Base-by-base conservation (phyloP, 2,329 filamentous ascomycete species). In the Sarocladiaceae sp. region DNA sequence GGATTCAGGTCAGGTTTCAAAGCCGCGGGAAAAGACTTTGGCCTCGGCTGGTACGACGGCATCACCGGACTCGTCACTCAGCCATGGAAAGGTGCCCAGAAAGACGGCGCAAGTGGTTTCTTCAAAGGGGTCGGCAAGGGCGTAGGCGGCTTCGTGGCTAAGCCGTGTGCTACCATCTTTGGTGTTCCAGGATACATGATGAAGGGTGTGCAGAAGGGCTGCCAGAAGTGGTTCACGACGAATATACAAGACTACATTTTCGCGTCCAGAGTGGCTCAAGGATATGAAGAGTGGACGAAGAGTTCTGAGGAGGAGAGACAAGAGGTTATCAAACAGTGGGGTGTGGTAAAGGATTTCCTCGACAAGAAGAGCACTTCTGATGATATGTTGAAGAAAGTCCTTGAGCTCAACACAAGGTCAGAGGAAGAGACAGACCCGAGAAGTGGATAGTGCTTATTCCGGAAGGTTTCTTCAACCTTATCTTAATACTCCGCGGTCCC, bases 51-150 rank as follows among this genome's bases (percentile, higher is more conserved):
- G 23, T 94, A 84, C 63, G 90, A 95, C 62, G 90, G 90, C 3
- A 82, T 94, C 26, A 83, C 90, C 2, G 91, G 91, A 0, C 72
- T 96, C 3, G 79, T 93, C 12, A 93, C 83, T 0, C 90, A 95
- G 58, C 91, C 91, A 0, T 67, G 86, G 4, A 79, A 80, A 54
- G 91, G 69, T 1, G 74, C 74, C 0, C 67, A 73, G 52, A 75
- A 73, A 54, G 73, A 75, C 36, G 74, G 75, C 1, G 66, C 68
- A 1, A 60, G 57, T 2, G 92, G 92, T 1, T 75, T 92, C 8
- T 62, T 91, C 12, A 93, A 92, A 65, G 89, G 89, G 0, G 75
- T 96, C 40, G 90, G 87, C 1, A 94, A 90, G 63, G 92, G 90
- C 1, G 79, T 96, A 35, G 90, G 89, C 4, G 92, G 92, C 1